Base-by-base conservation (phyloP, 1,139 yeast species). In the Trichomonascaceae sp. region DNA sequence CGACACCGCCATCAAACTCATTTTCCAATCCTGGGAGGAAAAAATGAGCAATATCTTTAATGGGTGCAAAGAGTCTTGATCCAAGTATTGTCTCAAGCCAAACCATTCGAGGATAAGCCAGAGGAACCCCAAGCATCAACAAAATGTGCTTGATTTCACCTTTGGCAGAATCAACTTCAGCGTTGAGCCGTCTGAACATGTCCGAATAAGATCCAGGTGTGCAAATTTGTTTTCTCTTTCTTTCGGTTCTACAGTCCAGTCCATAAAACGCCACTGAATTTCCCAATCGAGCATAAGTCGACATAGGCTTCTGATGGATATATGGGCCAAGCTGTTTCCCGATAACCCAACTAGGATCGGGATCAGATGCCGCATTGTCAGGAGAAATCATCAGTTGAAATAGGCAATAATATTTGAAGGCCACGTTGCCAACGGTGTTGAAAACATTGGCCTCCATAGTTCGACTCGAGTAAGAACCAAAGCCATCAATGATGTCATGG, bases 401-500 rank as follows among this genome's bases (percentile, higher is more conserved):
- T 39, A 93, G 71, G 87, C 90, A 80, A 69, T 93, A 91, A 70
- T 86, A 90, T 67, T 84, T 84, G 74, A 82, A 88, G 1, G 97
- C 96, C 18, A 81, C 73, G 57, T 79, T 78, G 8, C 97, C 97
- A 45, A 91, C 78, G 10, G 84, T 80, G 54, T 71, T 68, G 67
- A 91, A 87, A 19, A 87, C 79, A 0, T 82, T 82, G 36, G 83
- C 80, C 1, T 65, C 64, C 96, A 89, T 90, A 48, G 96, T 87
- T 1, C 70, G 58, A 60, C 88, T 87, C 49, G 77, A 76, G 70
- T 91, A 91, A 1, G 96, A 86, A 1, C 98, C 99, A 71, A 83
- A 93, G 2, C 98, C 99, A 67, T 91, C 99, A 61, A 93, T 90
- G 54, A 91, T 86, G 68, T 90, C 97, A 70, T 91, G 97, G 54